These are phyloP conservation scores for Fusarium torulosum DNA, from an alignment of 2,329 filamentous ascomycete species.

Conservation along the genomic window DNA sequence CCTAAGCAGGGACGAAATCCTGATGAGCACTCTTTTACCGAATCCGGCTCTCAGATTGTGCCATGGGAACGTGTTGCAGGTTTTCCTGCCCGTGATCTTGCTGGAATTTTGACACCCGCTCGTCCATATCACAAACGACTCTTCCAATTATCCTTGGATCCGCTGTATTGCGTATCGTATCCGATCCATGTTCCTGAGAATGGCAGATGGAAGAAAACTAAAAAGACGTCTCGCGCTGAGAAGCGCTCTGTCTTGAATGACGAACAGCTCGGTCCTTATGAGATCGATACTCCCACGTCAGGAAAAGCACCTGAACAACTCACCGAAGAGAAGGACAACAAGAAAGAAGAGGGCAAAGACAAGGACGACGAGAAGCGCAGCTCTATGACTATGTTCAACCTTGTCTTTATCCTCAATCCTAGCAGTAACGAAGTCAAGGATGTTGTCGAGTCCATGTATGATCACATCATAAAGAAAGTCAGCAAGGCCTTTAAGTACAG, in stretches of 20 bases:
- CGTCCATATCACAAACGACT: constrained; percentile 82
- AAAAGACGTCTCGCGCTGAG: constrained; percentile 61
- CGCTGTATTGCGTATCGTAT: constrained; percentile 83
- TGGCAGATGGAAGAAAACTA: constrained; percentile 79
- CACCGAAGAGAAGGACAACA: constrained; percentile 46
- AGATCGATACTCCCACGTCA: constrained; percentile 45
- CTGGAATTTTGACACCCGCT: constrained; percentile 82
- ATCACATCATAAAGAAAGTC: constrained; percentile 90
- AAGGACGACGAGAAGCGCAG: constrained; percentile 71
- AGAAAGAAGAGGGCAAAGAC: constrained; percentile 49
- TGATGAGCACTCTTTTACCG: constrained; percentile 68
- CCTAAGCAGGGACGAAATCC: constrained; percentile 64
- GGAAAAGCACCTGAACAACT: constrained; percentile 47
- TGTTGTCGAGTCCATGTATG: constrained; percentile 81
- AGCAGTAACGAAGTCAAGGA: constrained; percentile 81
- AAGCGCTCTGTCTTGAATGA: constrained; percentile 53
- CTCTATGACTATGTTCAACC: constrained; percentile 96
- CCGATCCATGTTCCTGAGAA: constrained; percentile 85
- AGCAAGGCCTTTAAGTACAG: constrained; percentile 94
- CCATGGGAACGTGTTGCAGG: constrained; percentile 81
- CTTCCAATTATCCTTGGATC: constrained; percentile 86
- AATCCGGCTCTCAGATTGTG: constrained; percentile 68
- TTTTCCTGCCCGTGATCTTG: constrained; percentile 80
- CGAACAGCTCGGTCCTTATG: constrained; percentile 48
- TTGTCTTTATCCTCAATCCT: constrained; percentile 91